Percentiles rank a stretch among this genome's conserved stretches.
Conservation (phyloP, 106 monocot genomes). For the Triglochin maritima region DNA sequence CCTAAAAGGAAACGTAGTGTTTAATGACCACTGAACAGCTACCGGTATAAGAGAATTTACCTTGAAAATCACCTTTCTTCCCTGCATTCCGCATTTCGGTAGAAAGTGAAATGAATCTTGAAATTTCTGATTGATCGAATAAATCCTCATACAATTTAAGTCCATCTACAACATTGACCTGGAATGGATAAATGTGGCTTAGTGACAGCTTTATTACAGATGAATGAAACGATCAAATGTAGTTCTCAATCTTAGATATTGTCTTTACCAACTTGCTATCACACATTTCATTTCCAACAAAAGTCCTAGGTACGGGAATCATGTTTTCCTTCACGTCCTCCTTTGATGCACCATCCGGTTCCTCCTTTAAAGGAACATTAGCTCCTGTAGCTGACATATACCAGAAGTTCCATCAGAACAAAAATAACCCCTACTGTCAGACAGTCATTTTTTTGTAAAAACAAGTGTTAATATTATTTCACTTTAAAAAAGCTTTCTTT, state of each 20-base stretch:
- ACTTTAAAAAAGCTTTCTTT: no score
- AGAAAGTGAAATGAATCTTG: constrained; percentile 33
- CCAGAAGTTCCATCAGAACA: not conserved
- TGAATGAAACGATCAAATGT: no score
- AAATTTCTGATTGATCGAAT: constrained; percentile 39
- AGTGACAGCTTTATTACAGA: no score
- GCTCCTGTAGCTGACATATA: constrained; percentile 22
- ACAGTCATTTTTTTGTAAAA: no score
- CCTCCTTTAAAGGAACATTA: constrained; percentile 13
- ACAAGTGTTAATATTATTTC: no score
- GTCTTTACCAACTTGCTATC: constrained; percentile 42
- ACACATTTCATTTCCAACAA: constrained; percentile 29
- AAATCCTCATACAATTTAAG: constrained; percentile 57
- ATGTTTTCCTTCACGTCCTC: constrained; percentile 29
- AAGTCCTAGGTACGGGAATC: constrained; percentile 23
- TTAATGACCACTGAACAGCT: no score
- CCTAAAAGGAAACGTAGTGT: no score
- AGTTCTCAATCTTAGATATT: not conserved
- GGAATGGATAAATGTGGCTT: not conserved
- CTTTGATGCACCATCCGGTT: constrained; percentile 7
- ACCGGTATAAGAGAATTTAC: constrained; percentile 12
- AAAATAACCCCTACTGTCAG: no score
- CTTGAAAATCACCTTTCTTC: constrained; percentile 49
- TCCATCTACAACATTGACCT: constrained; percentile 79
- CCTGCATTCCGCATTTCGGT: constrained; percentile 54